Evolutionary conservation across 352 stramenopile species (phyloP), one percentile per base, ranked within the genome.

Genomic region (Globisporangium recalcitrans): DNA sequence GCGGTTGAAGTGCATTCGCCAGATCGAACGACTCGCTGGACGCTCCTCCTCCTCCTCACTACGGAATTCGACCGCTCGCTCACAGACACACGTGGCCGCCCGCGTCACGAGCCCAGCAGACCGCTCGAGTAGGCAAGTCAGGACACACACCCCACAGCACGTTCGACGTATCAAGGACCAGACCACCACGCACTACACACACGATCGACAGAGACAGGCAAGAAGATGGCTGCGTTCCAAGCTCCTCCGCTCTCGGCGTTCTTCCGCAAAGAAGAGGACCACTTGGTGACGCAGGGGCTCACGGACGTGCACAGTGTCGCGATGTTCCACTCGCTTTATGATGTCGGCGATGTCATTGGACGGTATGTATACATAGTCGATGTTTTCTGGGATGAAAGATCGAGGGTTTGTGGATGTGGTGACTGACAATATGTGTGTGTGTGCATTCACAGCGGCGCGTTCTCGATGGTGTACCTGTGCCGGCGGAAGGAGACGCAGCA

Each of bases 251-350:
- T 95, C 53, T 95, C 86, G 29, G 84, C 83, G 44, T 95, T 95
- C 60, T 95, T 95, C 77, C 85, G 85, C 54, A 90, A 92, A 66
- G 85, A 95, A 60, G 84, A 95, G 62, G 81, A 93, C 60, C 74
- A 81, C 22, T 64, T 93, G 14, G 86, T 95, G 24, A 95, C 86
- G 21, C 85, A 93, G 62, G 85, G 86, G 52, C 80, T 93, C 58
- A 77, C 86, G 21, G 85, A 93, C 52, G 85, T 93, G 22, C 82
- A 93, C 62, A 74, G 80, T 42, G 72, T 87, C 44, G 82, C 76
- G 56, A 94, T 94, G 85, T 95, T 95, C 72, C 85, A 94, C 71
- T 87, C 86, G 53, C 75, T 91, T n/a, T 94, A 93, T 65, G 85
- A 95, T 62, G 83, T 95, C 44, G 87, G 87, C 57, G 82, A 93